Evolutionary conservation across 2,329 filamentous ascomycete genomes (phyloP).

Genomic region (Aspergillus sp.): DNA sequence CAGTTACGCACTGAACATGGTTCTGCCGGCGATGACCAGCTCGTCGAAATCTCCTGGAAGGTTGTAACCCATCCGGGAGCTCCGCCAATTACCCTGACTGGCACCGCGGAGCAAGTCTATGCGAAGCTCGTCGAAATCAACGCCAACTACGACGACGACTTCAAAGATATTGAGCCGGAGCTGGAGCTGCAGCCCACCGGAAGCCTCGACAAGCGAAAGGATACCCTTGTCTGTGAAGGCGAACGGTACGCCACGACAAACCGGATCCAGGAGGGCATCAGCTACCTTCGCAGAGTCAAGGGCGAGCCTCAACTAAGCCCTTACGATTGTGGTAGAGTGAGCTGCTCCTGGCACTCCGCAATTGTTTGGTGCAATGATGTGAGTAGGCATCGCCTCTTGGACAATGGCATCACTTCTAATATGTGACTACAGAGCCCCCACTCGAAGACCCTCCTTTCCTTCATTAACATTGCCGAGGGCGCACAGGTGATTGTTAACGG

Average conservation of each 20-base stretch:
- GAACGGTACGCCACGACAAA: not conserved
- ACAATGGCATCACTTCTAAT: not conserved
- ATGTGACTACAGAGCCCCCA: not conserved
- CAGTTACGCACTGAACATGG: too few relatives aligned
- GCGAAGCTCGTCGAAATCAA: not conserved
- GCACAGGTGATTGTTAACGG: not conserved
- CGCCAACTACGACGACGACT: not conserved
- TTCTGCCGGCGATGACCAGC: too few relatives aligned
- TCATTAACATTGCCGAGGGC: not conserved
- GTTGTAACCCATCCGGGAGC: not conserved
- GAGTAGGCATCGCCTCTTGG: not conserved
- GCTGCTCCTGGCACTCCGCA: not conserved
- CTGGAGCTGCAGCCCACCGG: not conserved
- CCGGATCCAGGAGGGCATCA: not conserved
- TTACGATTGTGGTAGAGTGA: not conserved
- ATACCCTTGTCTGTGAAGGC: too few relatives aligned
- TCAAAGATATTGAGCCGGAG: not conserved
- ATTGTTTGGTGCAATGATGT: constrained; percentile 2
- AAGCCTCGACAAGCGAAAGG: too few relatives aligned
- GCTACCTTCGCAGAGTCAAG: not conserved
- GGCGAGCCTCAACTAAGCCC: too few relatives aligned
- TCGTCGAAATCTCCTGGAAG: not conserved
- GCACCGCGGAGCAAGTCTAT: not conserved
- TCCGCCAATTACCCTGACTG: not conserved
- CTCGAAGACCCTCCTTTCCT: not conserved